A percentile compares a stretch with the other conserved stretches of the same genome.
Evolutionary conservation across 208 protist genomes (phyloP).

Genomic region (Porcisia deanei): DNA sequence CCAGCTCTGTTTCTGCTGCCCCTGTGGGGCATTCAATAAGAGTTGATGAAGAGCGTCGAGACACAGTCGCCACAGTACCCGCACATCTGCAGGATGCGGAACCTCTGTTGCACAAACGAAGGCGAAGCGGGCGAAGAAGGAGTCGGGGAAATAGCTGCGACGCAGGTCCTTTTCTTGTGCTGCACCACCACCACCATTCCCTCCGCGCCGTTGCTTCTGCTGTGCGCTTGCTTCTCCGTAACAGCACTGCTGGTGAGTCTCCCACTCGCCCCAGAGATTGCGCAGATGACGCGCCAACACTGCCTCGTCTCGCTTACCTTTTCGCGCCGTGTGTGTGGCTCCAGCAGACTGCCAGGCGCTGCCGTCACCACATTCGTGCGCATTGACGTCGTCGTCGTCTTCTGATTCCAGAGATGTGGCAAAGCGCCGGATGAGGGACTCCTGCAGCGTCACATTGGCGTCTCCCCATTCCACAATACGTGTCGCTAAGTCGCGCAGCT

Average conservation of each 20-base stretch:
- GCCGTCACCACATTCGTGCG: not conserved
- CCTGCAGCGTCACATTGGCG: conserved; percentile 19
- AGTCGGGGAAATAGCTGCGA: conserved; percentile 69
- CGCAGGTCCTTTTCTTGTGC: conserved; percentile 42
- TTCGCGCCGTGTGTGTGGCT: not conserved
- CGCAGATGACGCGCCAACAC: conserved; percentile 19
- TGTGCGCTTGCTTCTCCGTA: not conserved
- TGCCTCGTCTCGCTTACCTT: not conserved
- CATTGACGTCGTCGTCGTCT: not conserved
- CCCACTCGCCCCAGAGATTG: conserved; percentile 21
- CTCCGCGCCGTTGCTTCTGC: not conserved
- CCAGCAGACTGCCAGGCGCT: not conserved
- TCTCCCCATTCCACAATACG: conserved; percentile 21
- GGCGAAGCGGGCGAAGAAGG: conserved; percentile 73
- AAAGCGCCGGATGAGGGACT: conserved; percentile 25
- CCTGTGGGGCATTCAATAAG: conserved; percentile 1
- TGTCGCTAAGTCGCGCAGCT: conserved; percentile 17
- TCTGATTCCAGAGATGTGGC: not conserved
- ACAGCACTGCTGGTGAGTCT: conserved; percentile 24
- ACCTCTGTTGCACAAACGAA: conserved; percentile 43
- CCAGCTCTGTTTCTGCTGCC: conserved; percentile 12
- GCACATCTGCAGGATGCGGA: conserved; percentile 34
- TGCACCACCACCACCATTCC: not conserved
- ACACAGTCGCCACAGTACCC: conserved; percentile 42
- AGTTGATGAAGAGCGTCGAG: conserved; percentile 38